Conservation (phyloP, 2,329 filamentous ascomycete species). For the Hypoxylon sp. region DNA sequence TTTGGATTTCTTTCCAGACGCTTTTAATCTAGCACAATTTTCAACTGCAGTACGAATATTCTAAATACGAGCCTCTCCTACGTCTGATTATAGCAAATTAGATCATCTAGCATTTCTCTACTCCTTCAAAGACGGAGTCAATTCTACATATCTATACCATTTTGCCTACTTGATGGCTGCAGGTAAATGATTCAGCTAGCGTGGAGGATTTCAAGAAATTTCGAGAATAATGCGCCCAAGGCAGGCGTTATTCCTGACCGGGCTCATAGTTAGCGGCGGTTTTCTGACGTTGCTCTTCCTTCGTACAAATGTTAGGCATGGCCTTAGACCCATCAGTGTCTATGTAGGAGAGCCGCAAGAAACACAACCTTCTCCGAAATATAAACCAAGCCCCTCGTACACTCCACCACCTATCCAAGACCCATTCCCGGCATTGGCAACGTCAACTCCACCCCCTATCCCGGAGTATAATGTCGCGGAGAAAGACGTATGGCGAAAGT, state of each 20-base stretch:
- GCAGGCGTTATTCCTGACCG: constrained; percentile 37
- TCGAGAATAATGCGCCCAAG: constrained; percentile 41
- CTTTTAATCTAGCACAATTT: background rate
- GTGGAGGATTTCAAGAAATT: background rate
- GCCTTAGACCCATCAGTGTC: constrained; percentile 30
- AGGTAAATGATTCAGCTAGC: background rate
- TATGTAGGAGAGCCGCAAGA: constrained; percentile 12
- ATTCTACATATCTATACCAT: background rate
- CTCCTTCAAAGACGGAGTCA: background rate
- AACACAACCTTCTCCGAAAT: constrained; percentile 49
- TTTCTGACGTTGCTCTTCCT: constrained; percentile 39
- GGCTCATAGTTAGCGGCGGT: constrained; percentile 37
- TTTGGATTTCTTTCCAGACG: background rate
- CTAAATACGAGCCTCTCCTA: background rate
- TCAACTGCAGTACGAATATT: background rate
- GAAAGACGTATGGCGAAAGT: constrained; percentile 57
- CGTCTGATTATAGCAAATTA: background rate
- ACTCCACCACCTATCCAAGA: constrained; percentile 58
- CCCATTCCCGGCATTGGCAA: constrained; percentile 60
- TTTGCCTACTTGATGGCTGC: background rate
- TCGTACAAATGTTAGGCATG: constrained; percentile 26
- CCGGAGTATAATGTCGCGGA: constrained; percentile 62
- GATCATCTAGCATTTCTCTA: background rate
- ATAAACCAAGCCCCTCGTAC: constrained; percentile 55
- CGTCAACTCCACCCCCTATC: constrained; percentile 57